phyloP scores from a whole-genome alignment of 1,284 basidiomycete genomes.

The Pseudozyma thailandica region DNA sequence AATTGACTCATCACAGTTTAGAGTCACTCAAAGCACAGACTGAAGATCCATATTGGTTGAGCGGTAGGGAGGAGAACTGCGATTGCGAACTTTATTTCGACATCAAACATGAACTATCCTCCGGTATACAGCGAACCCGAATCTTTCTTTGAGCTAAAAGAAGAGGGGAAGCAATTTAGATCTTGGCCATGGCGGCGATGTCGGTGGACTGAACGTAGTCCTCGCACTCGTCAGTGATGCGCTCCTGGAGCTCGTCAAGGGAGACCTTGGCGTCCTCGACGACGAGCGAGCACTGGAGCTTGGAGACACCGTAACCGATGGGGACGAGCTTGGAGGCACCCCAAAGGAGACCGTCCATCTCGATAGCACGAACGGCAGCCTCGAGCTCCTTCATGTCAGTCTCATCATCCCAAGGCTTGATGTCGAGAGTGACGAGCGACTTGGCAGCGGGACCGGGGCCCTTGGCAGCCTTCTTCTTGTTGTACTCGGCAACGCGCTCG shows the following conservation, averaged over 20 bases:
- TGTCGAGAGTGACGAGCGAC: constrained; percentile 94
- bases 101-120: not conserved
- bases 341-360: constrained; percentile 94
- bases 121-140: constrained; percentile 37
- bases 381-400: constrained; percentile 94
- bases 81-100: constrained; percentile 3
- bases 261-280: constrained; percentile 97
- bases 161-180: constrained; percentile 45
- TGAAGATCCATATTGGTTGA: not conserved
- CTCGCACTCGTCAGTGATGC: constrained; percentile 74
- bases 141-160: not conserved
- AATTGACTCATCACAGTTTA: not conserved
- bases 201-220: constrained; percentile 97
- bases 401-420: constrained; percentile 98
- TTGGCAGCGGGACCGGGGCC: constrained; percentile 73
- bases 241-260: constrained; percentile 85
- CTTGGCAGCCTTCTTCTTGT: constrained; percentile 92
- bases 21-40: not conserved
- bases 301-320: constrained; percentile 91
- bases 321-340: constrained; percentile 85
- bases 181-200: constrained; percentile 68
- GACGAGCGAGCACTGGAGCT: constrained; percentile 93
- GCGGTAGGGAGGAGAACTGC: constrained; percentile 27
- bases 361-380: constrained; percentile 82
- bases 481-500: constrained; percentile 93